These are phyloP conservation scores for Pythium apleroticum DNA, from an alignment of 352 stramenopile genomes.

Conservation along the genomic window DNA sequence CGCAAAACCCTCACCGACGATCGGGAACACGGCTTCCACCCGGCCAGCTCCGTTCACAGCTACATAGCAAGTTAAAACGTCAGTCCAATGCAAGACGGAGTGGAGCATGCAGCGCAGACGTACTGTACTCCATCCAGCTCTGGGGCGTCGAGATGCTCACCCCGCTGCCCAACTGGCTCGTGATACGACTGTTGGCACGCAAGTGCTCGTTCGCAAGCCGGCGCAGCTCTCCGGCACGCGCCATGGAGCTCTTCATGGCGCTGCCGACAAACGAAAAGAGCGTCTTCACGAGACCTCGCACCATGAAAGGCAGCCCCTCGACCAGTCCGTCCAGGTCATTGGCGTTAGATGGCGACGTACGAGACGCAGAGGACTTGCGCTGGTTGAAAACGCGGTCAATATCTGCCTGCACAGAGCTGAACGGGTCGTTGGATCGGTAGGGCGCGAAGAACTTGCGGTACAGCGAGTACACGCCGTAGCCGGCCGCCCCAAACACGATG, in stretches of 20 bases:
- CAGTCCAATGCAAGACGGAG: constrained; percentile 7
- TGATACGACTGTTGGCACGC: constrained; percentile 49
- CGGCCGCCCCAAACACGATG: constrained; percentile 60
- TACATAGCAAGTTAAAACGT: constrained; percentile 18
- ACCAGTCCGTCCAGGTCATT: constrained; percentile 53
- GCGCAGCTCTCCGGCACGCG: constrained; percentile 54
- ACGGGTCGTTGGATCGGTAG: constrained; percentile 47
- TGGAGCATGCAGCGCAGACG: constrained; percentile 17
- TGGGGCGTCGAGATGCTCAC: constrained; percentile 56
- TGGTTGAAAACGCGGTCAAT: constrained; percentile 60
- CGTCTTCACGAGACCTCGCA: constrained; percentile 61
- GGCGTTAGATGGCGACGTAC: background rate
- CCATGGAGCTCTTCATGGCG: constrained; percentile 65
- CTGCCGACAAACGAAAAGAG: constrained; percentile 64
- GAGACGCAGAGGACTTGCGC: background rate
- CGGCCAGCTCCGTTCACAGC: constrained; percentile 64
- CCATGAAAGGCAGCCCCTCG: constrained; percentile 57
- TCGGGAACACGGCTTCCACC: constrained; percentile 65
- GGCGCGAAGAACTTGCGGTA: constrained; percentile 62
- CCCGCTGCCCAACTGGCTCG: constrained; percentile 43
- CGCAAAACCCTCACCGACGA: constrained; percentile 35
- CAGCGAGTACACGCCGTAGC: constrained; percentile 70
- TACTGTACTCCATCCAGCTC: constrained; percentile 79
- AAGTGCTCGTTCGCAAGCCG: constrained; percentile 54
- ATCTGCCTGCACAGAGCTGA: constrained; percentile 41